Percentiles rank a stretch among this genome's conserved stretches.
Conservation (phyloP, 2,329 filamentous ascomycete genomes). For the Aureobasidium sp. region DNA sequence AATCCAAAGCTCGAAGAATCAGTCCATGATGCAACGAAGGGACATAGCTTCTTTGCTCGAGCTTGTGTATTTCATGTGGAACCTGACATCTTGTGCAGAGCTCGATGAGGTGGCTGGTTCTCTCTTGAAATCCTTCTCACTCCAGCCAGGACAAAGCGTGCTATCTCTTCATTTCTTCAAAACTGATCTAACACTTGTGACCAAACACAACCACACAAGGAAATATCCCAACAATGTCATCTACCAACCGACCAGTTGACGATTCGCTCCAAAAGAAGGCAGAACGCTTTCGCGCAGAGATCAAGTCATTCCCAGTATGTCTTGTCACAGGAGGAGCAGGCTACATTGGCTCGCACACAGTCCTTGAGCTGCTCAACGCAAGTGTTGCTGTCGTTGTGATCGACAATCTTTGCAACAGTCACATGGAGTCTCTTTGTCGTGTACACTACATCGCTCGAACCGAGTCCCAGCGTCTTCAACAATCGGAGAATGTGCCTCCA, state of each 20-base stretch:
- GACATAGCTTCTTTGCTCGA: background rate
- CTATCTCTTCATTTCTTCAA: too few species aligned
- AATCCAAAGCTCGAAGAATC: background rate
- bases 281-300: slow-evolving; percentile 6
- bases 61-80: background rate
- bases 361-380: slow-evolving; percentile 45
- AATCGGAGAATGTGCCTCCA: slow-evolving; percentile 34
- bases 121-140: background rate
- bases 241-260: background rate
- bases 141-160: background rate
- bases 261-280: background rate
- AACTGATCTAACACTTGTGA: background rate
- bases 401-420: slow-evolving; percentile 37
- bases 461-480: slow-evolving; percentile 28
- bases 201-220: background rate
- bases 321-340: slow-evolving; percentile 9
- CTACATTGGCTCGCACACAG: slow-evolving; percentile 46
- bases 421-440: slow-evolving; percentile 25
- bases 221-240: background rate
- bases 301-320: slow-evolving; percentile 6
- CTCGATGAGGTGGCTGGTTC: background rate
- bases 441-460: slow-evolving; percentile 29
- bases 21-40: background rate
- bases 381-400: slow-evolving; percentile 45
- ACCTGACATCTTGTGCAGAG: background rate